A percentile compares a stretch with the other conserved stretches of the same genome.
Evolutionary conservation across 2,329 filamentous ascomycete genomes (phyloP).

Genomic region (Fusarium caatingaense): DNA sequence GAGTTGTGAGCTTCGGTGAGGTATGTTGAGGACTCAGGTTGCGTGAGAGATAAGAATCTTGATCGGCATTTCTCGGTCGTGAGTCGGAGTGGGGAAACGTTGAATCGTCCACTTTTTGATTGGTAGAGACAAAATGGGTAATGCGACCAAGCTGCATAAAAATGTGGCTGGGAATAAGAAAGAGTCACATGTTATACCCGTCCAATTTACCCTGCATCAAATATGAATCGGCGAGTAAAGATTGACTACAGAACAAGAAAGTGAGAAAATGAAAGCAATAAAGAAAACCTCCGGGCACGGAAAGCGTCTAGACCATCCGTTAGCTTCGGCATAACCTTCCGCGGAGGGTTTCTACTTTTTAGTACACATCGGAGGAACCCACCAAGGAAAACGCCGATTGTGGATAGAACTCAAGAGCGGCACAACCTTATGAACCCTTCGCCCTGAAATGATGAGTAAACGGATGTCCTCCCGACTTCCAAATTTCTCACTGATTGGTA

Average conservation of each 20-base stretch:
- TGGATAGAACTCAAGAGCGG: accelerated
- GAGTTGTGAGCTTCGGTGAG: not conserved
- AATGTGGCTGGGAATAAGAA: slow-evolving; percentile 8
- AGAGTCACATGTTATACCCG: not conserved
- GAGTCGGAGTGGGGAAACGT: slow-evolving; percentile 18
- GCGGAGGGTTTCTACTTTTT: not conserved
- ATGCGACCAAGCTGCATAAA: slow-evolving; percentile 15
- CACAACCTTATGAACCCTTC: no score
- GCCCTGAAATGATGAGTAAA: not conserved
- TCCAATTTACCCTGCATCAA: not conserved
- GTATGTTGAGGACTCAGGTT: not conserved
- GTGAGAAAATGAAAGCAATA: no score
- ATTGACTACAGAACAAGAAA: no score
- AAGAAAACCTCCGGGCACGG: no score
- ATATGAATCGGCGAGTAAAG: not conserved
- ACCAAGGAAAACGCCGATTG: no score
- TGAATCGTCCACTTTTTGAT: slow-evolving; percentile 2
- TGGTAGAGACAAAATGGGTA: not conserved
- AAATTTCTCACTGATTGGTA: no score
- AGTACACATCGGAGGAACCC: no score
- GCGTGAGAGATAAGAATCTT: slow-evolving; percentile 25
- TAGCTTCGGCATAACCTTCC: no score
- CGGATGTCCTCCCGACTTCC: not conserved
- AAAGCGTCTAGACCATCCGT: no score
- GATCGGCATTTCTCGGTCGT: slow-evolving; percentile 21